These are phyloP conservation scores for Mortierella antarctica DNA, from an alignment of 192 early-diverging fungal genomes.

Conservation along the genomic window DNA sequence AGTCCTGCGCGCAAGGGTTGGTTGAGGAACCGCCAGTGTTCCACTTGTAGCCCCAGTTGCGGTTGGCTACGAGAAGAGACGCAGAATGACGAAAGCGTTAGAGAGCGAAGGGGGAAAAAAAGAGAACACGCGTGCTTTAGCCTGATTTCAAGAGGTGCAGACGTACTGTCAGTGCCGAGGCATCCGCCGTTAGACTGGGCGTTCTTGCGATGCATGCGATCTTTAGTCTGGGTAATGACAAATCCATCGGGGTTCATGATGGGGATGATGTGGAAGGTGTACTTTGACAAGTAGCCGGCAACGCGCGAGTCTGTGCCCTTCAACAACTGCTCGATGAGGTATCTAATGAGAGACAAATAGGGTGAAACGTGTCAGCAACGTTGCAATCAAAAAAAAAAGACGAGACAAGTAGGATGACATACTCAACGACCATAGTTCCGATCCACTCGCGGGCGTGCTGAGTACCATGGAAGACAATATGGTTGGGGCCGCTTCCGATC, in stretches of 20 bases:
- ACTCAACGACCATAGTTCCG: conserved; percentile 59
- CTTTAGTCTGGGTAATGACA: conserved; percentile 56
- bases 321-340: conserved; percentile 42
- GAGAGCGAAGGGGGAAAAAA: neutral
- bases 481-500: conserved; percentile 41
- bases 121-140: too few relatives aligned
- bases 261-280: conserved; percentile 68
- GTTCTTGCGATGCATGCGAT: conserved; percentile 63
- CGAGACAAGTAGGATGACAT: conserved; percentile 13
- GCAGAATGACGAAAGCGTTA: neutral
- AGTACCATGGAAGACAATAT: conserved; percentile 53
- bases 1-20: conserved; percentile 62
- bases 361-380: neutral
- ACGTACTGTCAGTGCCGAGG: conserved; percentile 53
- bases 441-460: conserved; percentile 76
- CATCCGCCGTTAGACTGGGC: conserved; percentile 57
- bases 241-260: conserved; percentile 73
- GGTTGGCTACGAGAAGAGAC: conserved; percentile 43
- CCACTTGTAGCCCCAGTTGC: conserved; percentile 65
- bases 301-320: conserved; percentile 44
- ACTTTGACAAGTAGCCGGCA: conserved; percentile 53
- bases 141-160: neutral
- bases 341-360: conserved; percentile 9
- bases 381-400: neutral
- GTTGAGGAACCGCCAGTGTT: conserved; percentile 56